Conservation (phyloP, 1,284 basidiomycete species). For the Leccinum subspadiceum region DNA sequence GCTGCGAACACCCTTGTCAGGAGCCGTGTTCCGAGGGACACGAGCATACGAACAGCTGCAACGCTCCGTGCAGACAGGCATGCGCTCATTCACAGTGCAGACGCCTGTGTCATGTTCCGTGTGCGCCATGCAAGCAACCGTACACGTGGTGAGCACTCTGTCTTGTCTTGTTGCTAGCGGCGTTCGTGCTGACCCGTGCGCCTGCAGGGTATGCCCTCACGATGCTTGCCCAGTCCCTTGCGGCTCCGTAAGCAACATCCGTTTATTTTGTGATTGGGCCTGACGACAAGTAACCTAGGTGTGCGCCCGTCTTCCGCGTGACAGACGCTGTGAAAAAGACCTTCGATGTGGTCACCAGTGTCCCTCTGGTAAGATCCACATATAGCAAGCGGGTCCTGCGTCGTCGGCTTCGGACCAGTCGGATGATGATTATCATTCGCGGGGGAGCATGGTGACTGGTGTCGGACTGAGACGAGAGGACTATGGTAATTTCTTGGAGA, state of each 20-base stretch:
- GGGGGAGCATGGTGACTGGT: no score
- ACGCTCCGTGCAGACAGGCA: slow-evolving; percentile 49
- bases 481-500: no score
- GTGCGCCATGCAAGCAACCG: slow-evolving; percentile 61
- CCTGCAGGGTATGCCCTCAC: slow-evolving; percentile 51
- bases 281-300: slow-evolving; percentile 41
- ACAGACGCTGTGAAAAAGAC: slow-evolving; percentile 47
- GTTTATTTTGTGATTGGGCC: not conserved
- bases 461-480: no score
- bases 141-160: slow-evolving; percentile 50
- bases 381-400: not conserved
- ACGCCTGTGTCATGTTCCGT: slow-evolving; percentile 50
- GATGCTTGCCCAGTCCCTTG: slow-evolving; percentile 62
- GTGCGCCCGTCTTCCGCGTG: slow-evolving; percentile 67
- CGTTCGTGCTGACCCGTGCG: not conserved
- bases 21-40: slow-evolving; percentile 52
- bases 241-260: slow-evolving; percentile 52
- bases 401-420: no score
- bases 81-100: slow-evolving; percentile 55
- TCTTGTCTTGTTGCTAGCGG: not conserved
- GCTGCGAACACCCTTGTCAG: slow-evolving; percentile 59
- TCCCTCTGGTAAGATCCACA: slow-evolving; percentile 53
- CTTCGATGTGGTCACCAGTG: slow-evolving; percentile 64
- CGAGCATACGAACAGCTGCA: slow-evolving; percentile 48
- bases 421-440: no score